A percentile compares a stretch with the other conserved stretches of the same genome.
phyloP scores from a whole-genome alignment of 2,329 filamentous ascomycete genomes.

The Cercospora citrullina region DNA sequence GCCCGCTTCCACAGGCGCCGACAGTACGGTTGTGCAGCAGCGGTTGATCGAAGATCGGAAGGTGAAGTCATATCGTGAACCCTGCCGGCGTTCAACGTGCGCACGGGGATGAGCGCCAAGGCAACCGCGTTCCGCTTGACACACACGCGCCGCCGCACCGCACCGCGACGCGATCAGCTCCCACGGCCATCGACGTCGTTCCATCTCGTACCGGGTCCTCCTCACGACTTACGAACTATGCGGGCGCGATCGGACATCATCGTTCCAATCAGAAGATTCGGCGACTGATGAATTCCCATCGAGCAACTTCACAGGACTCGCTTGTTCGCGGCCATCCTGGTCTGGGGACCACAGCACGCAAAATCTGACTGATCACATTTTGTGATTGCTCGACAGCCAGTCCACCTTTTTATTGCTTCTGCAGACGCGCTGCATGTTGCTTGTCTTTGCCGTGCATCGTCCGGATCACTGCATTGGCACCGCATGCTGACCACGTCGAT shows the following conservation, averaged over 20 bases:
- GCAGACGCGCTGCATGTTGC: neutral
- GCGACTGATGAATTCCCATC: neutral
- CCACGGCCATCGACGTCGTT: neutral
- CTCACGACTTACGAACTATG: neutral
- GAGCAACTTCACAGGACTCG: neutral
- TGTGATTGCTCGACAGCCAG: neutral
- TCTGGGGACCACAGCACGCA: neutral
- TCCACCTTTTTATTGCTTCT: neutral
- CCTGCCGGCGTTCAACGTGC: neutral
- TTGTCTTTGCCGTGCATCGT: neutral
- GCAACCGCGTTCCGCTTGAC: neutral
- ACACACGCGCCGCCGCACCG: neutral
- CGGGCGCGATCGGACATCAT: neutral
- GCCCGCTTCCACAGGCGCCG: slow-evolving; percentile 10
- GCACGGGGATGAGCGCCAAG: neutral
- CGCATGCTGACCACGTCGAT: neutral
- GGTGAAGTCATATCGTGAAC: neutral
- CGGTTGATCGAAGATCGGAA: neutral
- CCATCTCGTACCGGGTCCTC: neutral
- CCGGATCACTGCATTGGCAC: slow-evolving; percentile 2
- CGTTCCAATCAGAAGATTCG: neutral
- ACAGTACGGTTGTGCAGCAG: neutral
- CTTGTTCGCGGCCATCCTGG: neutral
- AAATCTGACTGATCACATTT: slow-evolving; percentile 16
- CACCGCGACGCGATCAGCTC: neutral